Evolutionary conservation across 108 stramenopile species (phyloP), one percentile per base, ranked within the genome.

Genomic region (Skeletonema potamos): DNA sequence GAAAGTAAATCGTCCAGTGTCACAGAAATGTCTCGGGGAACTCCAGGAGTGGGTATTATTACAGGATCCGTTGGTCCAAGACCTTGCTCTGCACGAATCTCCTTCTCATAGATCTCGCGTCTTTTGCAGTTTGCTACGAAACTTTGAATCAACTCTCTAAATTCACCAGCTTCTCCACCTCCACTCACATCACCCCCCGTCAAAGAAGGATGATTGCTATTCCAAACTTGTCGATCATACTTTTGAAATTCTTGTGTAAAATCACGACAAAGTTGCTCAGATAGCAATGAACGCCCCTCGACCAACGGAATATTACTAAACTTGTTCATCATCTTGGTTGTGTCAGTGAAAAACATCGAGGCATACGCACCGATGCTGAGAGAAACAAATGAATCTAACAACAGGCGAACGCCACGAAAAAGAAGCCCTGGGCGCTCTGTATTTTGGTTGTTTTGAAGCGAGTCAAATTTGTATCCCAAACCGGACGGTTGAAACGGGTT

Each of bases 111-210:
- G 11, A 73, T 72, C 36, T 37, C 43, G 6, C 79, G 79, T 37
- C 79, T 27, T 27, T 37, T 67, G 28, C 79, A 79, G 43, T 79
- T 79, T 20, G 65, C 66, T 28, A 79, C 79, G 64, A 79, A 79
- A 8, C 72, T 67, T 54, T 73, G 64, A 51, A 79, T 72, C 13
- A 62, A 30, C 6, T 48, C 60, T 29, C 37, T 17, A 58, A 79
- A 79, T 27, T 62, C 62, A 22, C 24, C 18, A 12, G 18, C 44
- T 11, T 62, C 48, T 27, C 6, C 48, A 32, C 30, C 72, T 7
- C 27, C 58, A 15, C 17, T 30, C 24, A 10, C 36, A 30, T 28
- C 24, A 41, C 66, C 64, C 2, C 60, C 60, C 44, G 66, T 78
- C 59, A 79, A 44, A 3, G 66, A 54, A 8, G 70, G 77, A 28